Evolutionary conservation across 148 eudicot species (phyloP), one percentile per base, ranked within the genome.

Genomic region (Beta vulgaris): DNA sequence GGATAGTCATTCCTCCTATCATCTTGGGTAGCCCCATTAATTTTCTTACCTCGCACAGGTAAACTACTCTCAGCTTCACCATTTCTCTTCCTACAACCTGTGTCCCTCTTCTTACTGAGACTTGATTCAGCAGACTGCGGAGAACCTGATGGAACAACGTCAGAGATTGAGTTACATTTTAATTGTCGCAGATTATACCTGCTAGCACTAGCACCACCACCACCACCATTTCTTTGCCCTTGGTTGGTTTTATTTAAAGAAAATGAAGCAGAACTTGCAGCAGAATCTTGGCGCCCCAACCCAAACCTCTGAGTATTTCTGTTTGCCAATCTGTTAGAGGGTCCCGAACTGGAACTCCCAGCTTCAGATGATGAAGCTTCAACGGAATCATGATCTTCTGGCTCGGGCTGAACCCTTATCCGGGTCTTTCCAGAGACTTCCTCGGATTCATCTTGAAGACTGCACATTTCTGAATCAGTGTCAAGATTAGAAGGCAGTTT

Each of bases 61-160:
- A 82, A 83, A 80, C 92, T 86, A 72, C 79, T 85, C 80, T 87
- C 93, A 42, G 86, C 86, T 75, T 90, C 89, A 69, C 87, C 76
- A 63, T 70, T 76, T 86, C 87, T 89, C 86, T 88, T 90, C 87
- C 82, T 86, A 53, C 83, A 82, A 61, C 83, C 77, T 51, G 75
- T 76, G 58, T 85, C 90, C 73, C 78, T 85, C 76, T 78, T 86
- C 57, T 71, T 81, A 69, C 71, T 77, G 44, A 73, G 37, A 74
- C 71, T 84, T 59, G 93, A 68, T 51, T 88, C 86, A 2, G 83
- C 72, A 37, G 92, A 81, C 3, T 91, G 85, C 68, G 95, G 84
- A 67, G 81, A 80, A 21, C 88, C 87, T 19, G 88, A 82, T 36
- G 83, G 83, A 29, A 82, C 66, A 59, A 79, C 84, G 81, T 90